phyloP scores from a whole-genome alignment of 495 filamentous ascomycete genomes.

The Penicillium manginii region DNA sequence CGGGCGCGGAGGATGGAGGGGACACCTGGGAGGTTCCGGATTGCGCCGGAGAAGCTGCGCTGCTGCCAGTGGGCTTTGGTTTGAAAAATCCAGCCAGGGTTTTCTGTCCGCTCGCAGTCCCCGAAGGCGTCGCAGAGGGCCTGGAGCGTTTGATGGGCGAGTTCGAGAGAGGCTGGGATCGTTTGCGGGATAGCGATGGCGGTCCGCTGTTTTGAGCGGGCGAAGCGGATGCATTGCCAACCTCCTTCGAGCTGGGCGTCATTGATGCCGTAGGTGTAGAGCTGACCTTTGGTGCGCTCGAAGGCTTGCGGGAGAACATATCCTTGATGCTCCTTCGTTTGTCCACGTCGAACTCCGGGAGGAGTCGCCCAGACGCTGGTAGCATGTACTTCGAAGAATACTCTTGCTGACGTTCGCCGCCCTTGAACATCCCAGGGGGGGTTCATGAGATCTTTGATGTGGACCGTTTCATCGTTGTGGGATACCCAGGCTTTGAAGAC shows the following conservation, averaged over 20 bases:
- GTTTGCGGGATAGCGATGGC: slow-evolving; percentile 34
- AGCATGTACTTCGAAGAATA: slow-evolving; percentile 68
- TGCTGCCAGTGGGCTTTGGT: slow-evolving; percentile 30
- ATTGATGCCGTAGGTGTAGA: not conserved
- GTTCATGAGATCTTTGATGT: slow-evolving; percentile 79
- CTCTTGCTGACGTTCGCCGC: slow-evolving; percentile 68
- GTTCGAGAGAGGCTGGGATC: slow-evolving; percentile 24
- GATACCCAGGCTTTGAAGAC: slow-evolving; percentile 67
- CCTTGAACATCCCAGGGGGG: slow-evolving; percentile 70
- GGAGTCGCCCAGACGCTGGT: slow-evolving; percentile 77
- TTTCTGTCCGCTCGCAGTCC: slow-evolving; percentile 60
- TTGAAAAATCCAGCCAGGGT: slow-evolving; percentile 86
- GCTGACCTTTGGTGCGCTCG: slow-evolving; percentile 2
- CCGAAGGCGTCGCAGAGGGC: slow-evolving; percentile 30
- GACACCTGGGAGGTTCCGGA: not conserved
- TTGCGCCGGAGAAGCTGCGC: not conserved
- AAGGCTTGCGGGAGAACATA: slow-evolving; percentile 76
- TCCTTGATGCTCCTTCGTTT: slow-evolving; percentile 84
- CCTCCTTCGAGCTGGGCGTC: not conserved
- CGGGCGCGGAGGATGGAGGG: not conserved
- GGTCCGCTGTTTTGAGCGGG: not conserved
- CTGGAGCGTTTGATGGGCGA: slow-evolving; percentile 52
- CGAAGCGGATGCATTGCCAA: not conserved
- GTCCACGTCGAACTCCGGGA: slow-evolving; percentile 77
- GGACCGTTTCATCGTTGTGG: slow-evolving; percentile 49